Evolutionary conservation across 371 early-diverging fungal species (phyloP).

Genomic region (Rhizopus arrhizus): DNA sequence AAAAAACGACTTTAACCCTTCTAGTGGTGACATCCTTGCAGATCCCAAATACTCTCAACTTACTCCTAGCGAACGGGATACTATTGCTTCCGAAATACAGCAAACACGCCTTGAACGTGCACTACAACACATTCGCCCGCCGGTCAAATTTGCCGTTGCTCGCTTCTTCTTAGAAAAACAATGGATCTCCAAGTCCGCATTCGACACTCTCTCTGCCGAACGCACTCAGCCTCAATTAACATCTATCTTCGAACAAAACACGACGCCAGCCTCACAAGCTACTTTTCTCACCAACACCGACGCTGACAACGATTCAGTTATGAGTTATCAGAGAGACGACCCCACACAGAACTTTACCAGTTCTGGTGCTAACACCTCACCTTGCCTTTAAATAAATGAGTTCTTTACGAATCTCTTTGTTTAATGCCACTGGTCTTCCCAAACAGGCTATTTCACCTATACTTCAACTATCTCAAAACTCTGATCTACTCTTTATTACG

Average conservation of each 20-base stretch:
- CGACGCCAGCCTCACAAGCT: too few relatives aligned
- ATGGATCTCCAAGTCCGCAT: background rate
- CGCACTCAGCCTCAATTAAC: too few relatives aligned
- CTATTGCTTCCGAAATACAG: background rate
- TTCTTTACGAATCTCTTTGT: background rate
- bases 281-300: too few relatives aligned
- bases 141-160: slow-evolving; percentile 1
- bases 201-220: too few relatives aligned
- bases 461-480: background rate
- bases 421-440: slow-evolving; percentile 4
- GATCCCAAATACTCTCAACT: slow-evolving; percentile 4
- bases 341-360: too few relatives aligned
- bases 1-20: slow-evolving; percentile 4
- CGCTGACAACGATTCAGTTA: too few relatives aligned
- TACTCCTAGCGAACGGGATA: background rate
- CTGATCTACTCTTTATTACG: slow-evolving; percentile 11
- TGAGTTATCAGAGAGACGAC: too few relatives aligned
- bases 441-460: slow-evolving; percentile 6
- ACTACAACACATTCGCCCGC: background rate
- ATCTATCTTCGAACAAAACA: too few relatives aligned
- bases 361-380: too few relatives aligned
- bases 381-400: too few relatives aligned
- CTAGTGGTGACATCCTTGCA: background rate
- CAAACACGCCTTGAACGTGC: background rate
- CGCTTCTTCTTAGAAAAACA: background rate